Evolutionary conservation across 345 rosid genomes (phyloP).

Genomic region (Rhodamnia argentea): DNA sequence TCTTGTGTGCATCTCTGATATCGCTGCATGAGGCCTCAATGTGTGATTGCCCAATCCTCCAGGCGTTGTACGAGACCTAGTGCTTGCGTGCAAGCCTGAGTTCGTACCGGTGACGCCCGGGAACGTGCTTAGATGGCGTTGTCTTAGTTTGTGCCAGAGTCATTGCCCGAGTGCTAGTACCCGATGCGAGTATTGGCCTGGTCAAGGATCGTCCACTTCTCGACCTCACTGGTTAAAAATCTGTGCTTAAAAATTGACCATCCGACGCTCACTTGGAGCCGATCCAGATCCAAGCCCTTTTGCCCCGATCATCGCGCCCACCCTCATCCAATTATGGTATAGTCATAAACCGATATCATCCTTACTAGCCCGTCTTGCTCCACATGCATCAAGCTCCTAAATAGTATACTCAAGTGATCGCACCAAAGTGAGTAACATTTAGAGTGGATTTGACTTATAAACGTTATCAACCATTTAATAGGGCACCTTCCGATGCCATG

Average conservation of each 20-base stretch:
- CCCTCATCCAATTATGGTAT: background rate
- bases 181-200: background rate
- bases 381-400: background rate
- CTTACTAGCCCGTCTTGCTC: background rate
- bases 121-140: background rate
- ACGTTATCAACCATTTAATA: background rate
- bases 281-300: background rate
- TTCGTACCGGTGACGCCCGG: background rate
- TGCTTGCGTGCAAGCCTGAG: background rate
- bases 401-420: background rate
- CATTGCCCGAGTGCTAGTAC: background rate
- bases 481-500: background rate
- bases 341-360: too few species aligned
- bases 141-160: background rate
- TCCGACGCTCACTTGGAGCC: too few species aligned
- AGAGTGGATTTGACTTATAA: background rate
- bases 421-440: background rate
- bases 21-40: accelerated
- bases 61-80: background rate
- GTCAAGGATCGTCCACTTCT: background rate
- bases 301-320: background rate
- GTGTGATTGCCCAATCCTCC: background rate
- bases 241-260: too few species aligned
- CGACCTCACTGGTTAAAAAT: background rate
- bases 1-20: background rate